A percentile compares a stretch with the other conserved stretches of the same genome.
These are phyloP conservation scores for Coniochaeta hoffmannii DNA, from an alignment of 2,329 filamentous ascomycete genomes.

Conservation along the genomic window DNA sequence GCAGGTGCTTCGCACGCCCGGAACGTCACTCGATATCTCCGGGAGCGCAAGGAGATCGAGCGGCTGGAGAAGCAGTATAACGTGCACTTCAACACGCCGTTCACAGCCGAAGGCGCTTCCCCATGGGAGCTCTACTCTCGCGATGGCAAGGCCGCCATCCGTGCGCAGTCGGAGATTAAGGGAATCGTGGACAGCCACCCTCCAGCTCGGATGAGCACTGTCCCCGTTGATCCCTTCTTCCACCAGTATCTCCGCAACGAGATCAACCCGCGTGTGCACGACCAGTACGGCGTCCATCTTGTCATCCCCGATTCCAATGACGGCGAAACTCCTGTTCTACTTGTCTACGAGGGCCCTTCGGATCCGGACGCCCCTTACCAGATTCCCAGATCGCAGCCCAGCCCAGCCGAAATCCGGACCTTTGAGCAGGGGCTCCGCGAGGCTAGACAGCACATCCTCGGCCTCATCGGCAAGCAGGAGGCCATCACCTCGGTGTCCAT, in stretches of 20 bases:
- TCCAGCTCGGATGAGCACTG: constrained; percentile 59
- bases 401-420: constrained; percentile 37
- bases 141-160: constrained; percentile 75
- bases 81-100: constrained; percentile 80
- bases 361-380: constrained; percentile 40
- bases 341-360: constrained; percentile 64
- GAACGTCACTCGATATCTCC: constrained; percentile 81
- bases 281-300: constrained; percentile 64
- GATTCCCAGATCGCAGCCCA: constrained; percentile 46
- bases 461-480: constrained; percentile 53
- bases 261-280: constrained; percentile 54
- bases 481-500: constrained; percentile 40
- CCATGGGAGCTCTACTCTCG: constrained; percentile 86
- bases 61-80: constrained; percentile 74
- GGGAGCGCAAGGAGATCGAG: constrained; percentile 72
- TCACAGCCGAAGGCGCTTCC: constrained; percentile 58
- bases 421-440: constrained; percentile 50
- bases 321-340: constrained; percentile 53
- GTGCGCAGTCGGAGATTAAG: constrained; percentile 67
- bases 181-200: constrained; percentile 67
- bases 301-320: constrained; percentile 61
- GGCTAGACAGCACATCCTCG: constrained; percentile 48
- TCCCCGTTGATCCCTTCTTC: constrained; percentile 72
- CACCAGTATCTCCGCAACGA: constrained; percentile 63
- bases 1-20: constrained; percentile 72